A percentile compares a stretch with the other conserved stretches of the same genome.
phyloP scores from a whole-genome alignment of 1,139 yeast species.

The Yamadazyma siamensis region DNA sequence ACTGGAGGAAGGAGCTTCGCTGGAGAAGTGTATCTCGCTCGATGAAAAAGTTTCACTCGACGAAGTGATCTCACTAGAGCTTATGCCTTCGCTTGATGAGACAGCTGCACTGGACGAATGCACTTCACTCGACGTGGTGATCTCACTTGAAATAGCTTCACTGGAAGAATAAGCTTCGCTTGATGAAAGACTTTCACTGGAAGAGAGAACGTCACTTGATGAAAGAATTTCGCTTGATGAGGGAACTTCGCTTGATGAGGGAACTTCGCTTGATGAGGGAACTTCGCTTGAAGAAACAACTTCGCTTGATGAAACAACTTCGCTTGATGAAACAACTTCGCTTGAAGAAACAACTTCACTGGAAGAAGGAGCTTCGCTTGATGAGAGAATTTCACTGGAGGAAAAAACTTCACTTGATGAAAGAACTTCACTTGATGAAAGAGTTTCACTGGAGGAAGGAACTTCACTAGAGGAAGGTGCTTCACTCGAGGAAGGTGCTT shows the following conservation, averaged over 20 bases:
- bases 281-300: background rate
- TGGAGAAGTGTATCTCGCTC: background rate
- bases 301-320: background rate
- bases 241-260: conserved; percentile 1
- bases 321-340: background rate
- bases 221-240: conserved; percentile 2
- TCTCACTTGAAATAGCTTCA: conserved; percentile 1
- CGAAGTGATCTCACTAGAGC: background rate
- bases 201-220: conserved; percentile 5
- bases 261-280: background rate
- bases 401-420: conserved; percentile 1
- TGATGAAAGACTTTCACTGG: conserved; percentile 4
- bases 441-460: conserved; percentile 1
- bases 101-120: conserved; percentile 2
- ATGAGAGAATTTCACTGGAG: background rate
- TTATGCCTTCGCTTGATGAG: conserved; percentile 1
- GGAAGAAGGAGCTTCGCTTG: background rate
- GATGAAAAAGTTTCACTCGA: background rate
- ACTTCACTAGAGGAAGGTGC: conserved; percentile 1
- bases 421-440: conserved; percentile 1
- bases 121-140: conserved; percentile 2
- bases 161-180: conserved; percentile 1
- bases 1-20: background rate
- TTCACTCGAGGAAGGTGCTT: conserved; percentile 4
- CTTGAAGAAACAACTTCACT: background rate